phyloP scores from a whole-genome alignment of 2,329 filamentous ascomycete genomes.

The Aspergillus fructus region DNA sequence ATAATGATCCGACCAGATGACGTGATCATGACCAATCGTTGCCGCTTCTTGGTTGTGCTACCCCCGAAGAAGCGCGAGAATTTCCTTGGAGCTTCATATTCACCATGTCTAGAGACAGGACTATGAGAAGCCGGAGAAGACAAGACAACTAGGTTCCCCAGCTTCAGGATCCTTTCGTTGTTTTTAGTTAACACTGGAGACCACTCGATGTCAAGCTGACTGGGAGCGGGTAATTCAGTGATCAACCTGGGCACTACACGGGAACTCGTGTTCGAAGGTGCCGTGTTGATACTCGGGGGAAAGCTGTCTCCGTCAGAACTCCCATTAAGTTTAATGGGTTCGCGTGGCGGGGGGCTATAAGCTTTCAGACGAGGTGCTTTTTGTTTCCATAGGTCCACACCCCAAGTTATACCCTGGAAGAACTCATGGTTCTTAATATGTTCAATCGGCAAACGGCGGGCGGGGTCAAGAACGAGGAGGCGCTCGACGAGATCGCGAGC shows the following conservation, averaged over 20 bases:
- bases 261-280: conserved; percentile 39
- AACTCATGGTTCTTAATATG: conserved; percentile 97
- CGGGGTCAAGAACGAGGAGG: conserved; percentile 83
- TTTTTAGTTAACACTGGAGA: conserved; percentile 86
- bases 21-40: conserved; percentile 91
- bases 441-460: conserved; percentile 81
- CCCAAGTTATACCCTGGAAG: conserved; percentile 84
- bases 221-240: conserved; percentile 93
- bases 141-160: conserved; percentile 85
- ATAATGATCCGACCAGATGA: conserved; percentile 86
- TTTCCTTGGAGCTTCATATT: conserved; percentile 73
- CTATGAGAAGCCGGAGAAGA: conserved; percentile 75
- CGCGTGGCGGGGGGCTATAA: conserved; percentile 74
- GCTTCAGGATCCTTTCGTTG: conserved; percentile 91
- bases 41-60: conserved; percentile 86
- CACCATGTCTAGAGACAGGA: conserved; percentile 67
- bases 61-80: conserved; percentile 92
- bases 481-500: conserved; percentile 89
- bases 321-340: conserved; percentile 75
- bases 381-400: conserved; percentile 80
- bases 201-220: conserved; percentile 97
- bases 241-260: conserved; percentile 77
- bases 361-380: conserved; percentile 85
- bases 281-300: conserved; percentile 43
- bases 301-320: conserved; percentile 38